A percentile compares a stretch with the other conserved stretches of the same genome.
These are phyloP conservation scores for Pezicula carpinea DNA, from an alignment of 2,329 filamentous ascomycete species.

Conservation along the genomic window DNA sequence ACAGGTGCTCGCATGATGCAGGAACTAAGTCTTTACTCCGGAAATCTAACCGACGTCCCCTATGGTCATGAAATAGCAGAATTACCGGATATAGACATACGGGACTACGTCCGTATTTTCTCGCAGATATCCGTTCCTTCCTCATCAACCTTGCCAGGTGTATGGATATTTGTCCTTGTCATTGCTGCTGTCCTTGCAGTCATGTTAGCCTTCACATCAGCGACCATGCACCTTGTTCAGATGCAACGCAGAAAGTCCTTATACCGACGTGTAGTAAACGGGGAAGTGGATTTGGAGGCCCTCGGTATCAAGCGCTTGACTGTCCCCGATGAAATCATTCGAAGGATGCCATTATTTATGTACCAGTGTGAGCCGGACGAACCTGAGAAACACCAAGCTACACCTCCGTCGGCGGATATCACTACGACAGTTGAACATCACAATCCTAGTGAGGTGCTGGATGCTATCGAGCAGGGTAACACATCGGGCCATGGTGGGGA, in stretches of 20 bases:
- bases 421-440: not conserved
- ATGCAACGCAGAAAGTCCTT: slow-evolving; percentile 63
- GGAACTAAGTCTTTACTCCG: slow-evolving; percentile 72
- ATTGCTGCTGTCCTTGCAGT: slow-evolving; percentile 67
- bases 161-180: slow-evolving; percentile 76
- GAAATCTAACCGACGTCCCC: slow-evolving; percentile 61
- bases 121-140: slow-evolving; percentile 46
- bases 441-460: not conserved
- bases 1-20: slow-evolving; percentile 65
- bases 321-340: slow-evolving; percentile 67
- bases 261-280: slow-evolving; percentile 64
- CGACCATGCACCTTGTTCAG: slow-evolving; percentile 74
- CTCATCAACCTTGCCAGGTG: slow-evolving; percentile 52
- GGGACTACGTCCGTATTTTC: slow-evolving; percentile 58
- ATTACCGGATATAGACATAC: slow-evolving; percentile 49
- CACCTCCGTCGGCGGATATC: not conserved
- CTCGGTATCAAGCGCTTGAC: slow-evolving; percentile 79
- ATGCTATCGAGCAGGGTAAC: not conserved
- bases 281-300: slow-evolving; percentile 81
- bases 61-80: slow-evolving; percentile 51
- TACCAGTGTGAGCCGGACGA: slow-evolving; percentile 58
- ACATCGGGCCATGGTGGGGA: not conserved
- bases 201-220: slow-evolving; percentile 62
- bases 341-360: slow-evolving; percentile 72
- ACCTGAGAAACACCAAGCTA: slow-evolving; percentile 30